Percentiles rank a stretch among this genome's conserved stretches.
These are phyloP conservation scores for Canavalia gladiata DNA, from an alignment of 306 rosid genomes.

Conservation along the genomic window DNA sequence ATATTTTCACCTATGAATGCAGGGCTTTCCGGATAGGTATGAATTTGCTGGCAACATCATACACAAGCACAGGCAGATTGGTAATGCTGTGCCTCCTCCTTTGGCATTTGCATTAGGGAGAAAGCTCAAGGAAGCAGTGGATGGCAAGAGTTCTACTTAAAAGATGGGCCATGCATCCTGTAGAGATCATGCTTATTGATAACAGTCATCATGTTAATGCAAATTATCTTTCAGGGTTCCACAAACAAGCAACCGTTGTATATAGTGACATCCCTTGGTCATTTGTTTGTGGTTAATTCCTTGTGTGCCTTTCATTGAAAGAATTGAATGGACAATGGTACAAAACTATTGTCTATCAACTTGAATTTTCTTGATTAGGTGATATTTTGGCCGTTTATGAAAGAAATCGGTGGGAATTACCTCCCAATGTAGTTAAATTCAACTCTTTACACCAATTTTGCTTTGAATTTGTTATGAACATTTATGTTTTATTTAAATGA, in stretches of 20 bases:
- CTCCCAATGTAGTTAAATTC: neutral
- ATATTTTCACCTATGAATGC: constrained; percentile 49
- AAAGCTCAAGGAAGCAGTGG: constrained; percentile 82
- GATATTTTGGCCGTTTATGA: constrained; percentile 6
- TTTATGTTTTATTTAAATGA: neutral
- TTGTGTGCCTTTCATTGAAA: neutral
- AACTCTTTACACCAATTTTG: neutral
- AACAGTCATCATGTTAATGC: constrained; percentile 21
- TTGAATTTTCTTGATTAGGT: constrained; percentile 2
- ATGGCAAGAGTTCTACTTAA: constrained; percentile 52
- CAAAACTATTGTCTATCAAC: constrained; percentile 3
- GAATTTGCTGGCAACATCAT: constrained; percentile 75
- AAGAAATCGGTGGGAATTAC: constrained; percentile 2
- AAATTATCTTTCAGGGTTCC: constrained; percentile 9
- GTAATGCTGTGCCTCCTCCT: constrained; percentile 99
- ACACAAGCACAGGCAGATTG: constrained; percentile 95
- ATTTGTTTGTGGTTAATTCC: constrained; percentile 2
- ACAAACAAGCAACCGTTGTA: constrained; percentile 26
- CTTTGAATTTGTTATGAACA: neutral
- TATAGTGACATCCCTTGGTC: constrained; percentile 18
- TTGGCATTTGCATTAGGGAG: constrained; percentile 85
- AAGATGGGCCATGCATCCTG: neutral
- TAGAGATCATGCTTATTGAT: constrained; percentile 11
- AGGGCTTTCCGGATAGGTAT: constrained; percentile 91
- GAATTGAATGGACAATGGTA: constrained; percentile 1